These are phyloP conservation scores for Citrus reticulata DNA, from an alignment of 345 rosid genomes.

Conservation along the genomic window DNA sequence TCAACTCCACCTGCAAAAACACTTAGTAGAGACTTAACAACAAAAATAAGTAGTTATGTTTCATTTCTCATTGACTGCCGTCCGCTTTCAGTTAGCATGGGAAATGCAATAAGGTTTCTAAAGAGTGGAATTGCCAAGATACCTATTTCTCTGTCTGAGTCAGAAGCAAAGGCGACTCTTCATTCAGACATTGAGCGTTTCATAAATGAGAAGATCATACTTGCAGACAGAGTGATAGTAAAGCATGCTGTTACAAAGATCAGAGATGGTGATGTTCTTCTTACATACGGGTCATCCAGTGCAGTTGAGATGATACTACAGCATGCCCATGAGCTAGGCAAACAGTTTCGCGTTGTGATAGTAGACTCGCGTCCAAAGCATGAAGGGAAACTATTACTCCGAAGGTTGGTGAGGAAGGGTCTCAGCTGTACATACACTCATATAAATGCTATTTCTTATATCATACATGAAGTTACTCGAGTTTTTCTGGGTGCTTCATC, in stretches of 20 bases:
- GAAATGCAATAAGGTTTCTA: constrained; percentile 80
- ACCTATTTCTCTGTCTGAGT: constrained; percentile 61
- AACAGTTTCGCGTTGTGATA: constrained; percentile 78
- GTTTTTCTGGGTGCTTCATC: constrained; percentile 96
- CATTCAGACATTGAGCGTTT: constrained; percentile 71
- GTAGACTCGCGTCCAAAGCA: constrained; percentile 95
- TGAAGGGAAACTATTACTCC: constrained; percentile 80
- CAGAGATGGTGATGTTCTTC: constrained; percentile 91
- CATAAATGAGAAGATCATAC: constrained; percentile 75
- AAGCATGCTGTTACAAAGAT: constrained; percentile 85
- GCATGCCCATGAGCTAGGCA: constrained; percentile 83
- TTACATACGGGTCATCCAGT: constrained; percentile 85
- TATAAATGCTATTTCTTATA: constrained; percentile 84
- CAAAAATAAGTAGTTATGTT: constrained; percentile 78
- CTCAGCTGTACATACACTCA: constrained; percentile 80
- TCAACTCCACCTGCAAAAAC: constrained; percentile 76
- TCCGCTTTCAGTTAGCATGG: constrained; percentile 95
- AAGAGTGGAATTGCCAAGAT: constrained; percentile 72
- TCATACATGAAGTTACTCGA: constrained; percentile 92
- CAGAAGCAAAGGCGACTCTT: constrained; percentile 72
- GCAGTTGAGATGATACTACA: constrained; percentile 86
- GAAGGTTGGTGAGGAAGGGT: constrained; percentile 84
- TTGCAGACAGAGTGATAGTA: constrained; percentile 76
- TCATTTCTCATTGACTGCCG: constrained; percentile 87
- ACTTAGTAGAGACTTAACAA: constrained; percentile 72